Evolutionary conservation across 179 eudicot genomes (phyloP).

Genomic region (Patellifolia procumbens): DNA sequence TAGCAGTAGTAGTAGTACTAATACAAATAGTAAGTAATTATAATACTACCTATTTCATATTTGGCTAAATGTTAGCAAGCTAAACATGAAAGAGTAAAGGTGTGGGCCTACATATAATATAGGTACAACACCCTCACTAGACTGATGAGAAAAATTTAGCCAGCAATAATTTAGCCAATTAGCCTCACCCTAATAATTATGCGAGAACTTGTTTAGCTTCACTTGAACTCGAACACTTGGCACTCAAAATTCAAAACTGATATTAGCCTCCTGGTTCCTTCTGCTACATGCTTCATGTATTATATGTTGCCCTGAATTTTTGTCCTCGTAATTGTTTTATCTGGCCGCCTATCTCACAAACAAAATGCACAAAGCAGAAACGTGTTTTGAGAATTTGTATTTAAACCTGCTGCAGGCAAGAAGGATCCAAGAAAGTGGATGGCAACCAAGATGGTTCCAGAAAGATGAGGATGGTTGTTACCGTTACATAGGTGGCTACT

Average conservation of each 20-base stretch:
- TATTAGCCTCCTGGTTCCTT: conserved; percentile 3
- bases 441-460: conserved; percentile 93
- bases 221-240: too few relatives aligned
- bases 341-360: too few relatives aligned
- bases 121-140: too few relatives aligned
- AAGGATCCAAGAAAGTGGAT: conserved; percentile 92
- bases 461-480: conserved; percentile 92
- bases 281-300: not conserved
- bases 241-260: not conserved
- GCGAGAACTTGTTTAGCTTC: too few relatives aligned
- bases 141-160: too few relatives aligned
- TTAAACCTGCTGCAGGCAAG: conserved; percentile 58
- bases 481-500: conserved; percentile 78
- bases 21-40: too few relatives aligned
- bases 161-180: too few relatives aligned
- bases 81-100: too few relatives aligned
- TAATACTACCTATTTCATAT: too few relatives aligned
- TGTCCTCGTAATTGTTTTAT: not conserved
- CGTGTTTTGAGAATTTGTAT: conserved; percentile 2
- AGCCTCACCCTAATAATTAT: too few relatives aligned
- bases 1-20: not conserved
- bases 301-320: not conserved
- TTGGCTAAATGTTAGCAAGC: too few relatives aligned
- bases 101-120: too few relatives aligned
- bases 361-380: not conserved